A percentile compares a stretch with the other conserved stretches of the same genome.
phyloP scores from a whole-genome alignment of 345 rosid genomes.

The Hypericum androsaemum region DNA sequence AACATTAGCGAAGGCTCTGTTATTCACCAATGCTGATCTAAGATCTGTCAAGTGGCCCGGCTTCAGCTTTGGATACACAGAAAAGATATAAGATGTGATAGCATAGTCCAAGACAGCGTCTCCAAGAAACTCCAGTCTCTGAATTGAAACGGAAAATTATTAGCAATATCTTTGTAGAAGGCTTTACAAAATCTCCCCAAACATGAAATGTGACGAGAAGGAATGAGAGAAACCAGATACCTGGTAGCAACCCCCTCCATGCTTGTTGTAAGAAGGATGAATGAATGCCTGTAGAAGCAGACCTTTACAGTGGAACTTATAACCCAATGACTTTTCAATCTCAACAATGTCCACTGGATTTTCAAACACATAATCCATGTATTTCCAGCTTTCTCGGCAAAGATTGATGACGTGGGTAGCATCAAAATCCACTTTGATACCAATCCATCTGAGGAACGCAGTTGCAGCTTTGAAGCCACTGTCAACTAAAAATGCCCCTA shows the following conservation, averaged over 20 bases:
- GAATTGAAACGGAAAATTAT: constrained; percentile 17
- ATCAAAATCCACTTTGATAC: constrained; percentile 58
- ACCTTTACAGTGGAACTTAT: constrained; percentile 60
- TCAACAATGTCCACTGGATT: constrained; percentile 30
- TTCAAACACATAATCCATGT: constrained; percentile 39
- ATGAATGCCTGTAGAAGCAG: constrained; percentile 75
- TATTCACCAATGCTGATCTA: constrained; percentile 66
- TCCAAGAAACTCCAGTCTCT: constrained; percentile 98
- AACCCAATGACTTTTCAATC: constrained; percentile 43
- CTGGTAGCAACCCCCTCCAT: constrained; percentile 97
- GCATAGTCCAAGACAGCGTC: constrained; percentile 92
- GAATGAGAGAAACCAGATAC: constrained; percentile 22
- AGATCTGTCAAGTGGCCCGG: constrained; percentile 94
- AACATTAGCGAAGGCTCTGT: constrained; percentile 67
- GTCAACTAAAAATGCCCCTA: constrained; percentile 88
- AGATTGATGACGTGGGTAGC: constrained; percentile 38
- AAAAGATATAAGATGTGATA: constrained; percentile 72
- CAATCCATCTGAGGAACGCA: constrained; percentile 84
- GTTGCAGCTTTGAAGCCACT: constrained; percentile 80
- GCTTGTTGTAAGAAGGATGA: constrained; percentile 78
- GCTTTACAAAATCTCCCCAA: neutral
- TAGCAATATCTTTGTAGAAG: constrained; percentile 9
- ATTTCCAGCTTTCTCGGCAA: constrained; percentile 46
- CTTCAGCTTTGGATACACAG: constrained; percentile 69
- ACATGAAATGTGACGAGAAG: constrained; percentile 5